Percentiles rank a stretch among this genome's conserved stretches.
Conservation (phyloP, 306 rosid species). For the Psophocarpus tetragonolobus region DNA sequence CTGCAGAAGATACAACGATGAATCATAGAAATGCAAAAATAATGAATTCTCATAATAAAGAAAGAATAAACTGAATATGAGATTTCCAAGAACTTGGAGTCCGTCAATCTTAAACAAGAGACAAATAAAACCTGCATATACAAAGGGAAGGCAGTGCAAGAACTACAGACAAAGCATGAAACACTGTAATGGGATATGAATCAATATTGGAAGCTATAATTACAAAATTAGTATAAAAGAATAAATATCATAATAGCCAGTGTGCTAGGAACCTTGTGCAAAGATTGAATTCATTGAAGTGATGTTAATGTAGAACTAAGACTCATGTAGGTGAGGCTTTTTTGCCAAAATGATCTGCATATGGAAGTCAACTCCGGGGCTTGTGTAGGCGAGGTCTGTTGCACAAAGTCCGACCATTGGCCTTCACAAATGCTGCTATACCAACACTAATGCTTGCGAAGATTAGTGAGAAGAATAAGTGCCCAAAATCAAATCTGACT, state of each 20-base stretch:
- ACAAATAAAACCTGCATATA: slow-evolving; percentile 17
- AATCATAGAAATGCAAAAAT: neutral
- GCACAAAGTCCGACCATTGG: slow-evolving; percentile 82
- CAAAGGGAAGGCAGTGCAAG: neutral
- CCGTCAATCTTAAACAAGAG: neutral
- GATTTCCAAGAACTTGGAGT: neutral
- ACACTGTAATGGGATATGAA: slow-evolving; percentile 20
- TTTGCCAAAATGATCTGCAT: neutral
- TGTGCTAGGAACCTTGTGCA: slow-evolving; percentile 3
- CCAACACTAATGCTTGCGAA: slow-evolving; percentile 80
- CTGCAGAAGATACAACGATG: neutral
- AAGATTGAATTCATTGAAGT: slow-evolving; percentile 32
- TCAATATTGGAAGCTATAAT: slow-evolving; percentile 25
- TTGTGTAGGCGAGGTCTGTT: slow-evolving; percentile 76
- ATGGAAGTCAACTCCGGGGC: slow-evolving; percentile 50
- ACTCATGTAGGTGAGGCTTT: neutral
- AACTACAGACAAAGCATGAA: neutral
- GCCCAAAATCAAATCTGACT: slow-evolving; percentile 69
- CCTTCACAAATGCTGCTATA: slow-evolving; percentile 74
- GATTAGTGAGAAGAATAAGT: slow-evolving; percentile 66
- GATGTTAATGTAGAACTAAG: slow-evolving; percentile 6
- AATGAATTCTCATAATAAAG: neutral
- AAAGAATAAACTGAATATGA: neutral
- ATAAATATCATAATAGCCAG: slow-evolving; percentile 12
- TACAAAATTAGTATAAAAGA: slow-evolving; percentile 38